phyloP scores from a whole-genome alignment of 257 asterid genomes.

The Echites panduratus region DNA sequence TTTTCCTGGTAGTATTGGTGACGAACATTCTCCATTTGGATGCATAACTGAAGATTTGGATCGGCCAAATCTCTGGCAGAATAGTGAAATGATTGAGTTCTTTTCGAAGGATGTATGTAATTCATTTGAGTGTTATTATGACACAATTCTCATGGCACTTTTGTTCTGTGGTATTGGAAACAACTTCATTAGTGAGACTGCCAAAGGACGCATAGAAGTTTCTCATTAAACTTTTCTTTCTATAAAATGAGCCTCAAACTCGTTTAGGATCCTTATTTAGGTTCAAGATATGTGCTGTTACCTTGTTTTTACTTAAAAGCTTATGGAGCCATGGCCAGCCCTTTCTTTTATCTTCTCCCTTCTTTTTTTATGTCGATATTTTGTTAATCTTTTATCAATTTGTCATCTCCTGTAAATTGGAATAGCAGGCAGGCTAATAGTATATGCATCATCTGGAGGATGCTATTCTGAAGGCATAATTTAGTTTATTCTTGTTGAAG shows the following conservation, averaged over 20 bases:
- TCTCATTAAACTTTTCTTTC: background rate
- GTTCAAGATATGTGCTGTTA: background rate
- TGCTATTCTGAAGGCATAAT: background rate
- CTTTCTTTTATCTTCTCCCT: background rate
- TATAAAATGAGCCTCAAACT: no score
- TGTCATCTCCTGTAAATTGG: background rate
- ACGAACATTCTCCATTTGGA: no score
- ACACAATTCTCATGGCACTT: background rate
- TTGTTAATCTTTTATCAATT: background rate
- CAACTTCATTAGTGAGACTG: background rate
- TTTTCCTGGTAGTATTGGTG: no score
- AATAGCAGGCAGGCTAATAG: background rate
- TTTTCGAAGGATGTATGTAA: no score
- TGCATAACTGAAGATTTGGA: no score
- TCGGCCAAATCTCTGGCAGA: background rate
- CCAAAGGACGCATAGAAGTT: background rate
- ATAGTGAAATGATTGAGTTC: no score
- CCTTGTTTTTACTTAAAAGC: background rate
- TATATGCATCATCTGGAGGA: background rate
- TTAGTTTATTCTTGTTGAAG: constrained; percentile 6
- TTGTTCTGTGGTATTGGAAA: background rate
- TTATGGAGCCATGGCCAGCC: no score
- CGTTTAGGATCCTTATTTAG: background rate
- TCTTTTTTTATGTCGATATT: background rate
- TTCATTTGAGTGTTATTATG: background rate